phyloP scores from a whole-genome alignment of 2,329 filamentous ascomycete genomes.

The Fusarium continuum region DNA sequence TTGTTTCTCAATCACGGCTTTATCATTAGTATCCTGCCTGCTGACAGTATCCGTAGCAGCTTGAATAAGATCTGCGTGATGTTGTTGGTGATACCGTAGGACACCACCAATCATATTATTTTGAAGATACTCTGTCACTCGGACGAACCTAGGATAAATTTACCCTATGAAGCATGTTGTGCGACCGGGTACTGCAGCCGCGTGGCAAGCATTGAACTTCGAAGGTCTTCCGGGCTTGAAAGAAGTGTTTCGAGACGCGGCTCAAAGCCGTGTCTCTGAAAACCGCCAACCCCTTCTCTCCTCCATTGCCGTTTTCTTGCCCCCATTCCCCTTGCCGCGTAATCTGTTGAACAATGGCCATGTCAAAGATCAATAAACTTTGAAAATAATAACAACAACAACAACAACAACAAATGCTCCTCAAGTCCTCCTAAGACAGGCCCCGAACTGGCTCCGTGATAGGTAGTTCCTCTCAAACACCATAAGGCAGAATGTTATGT shows the following conservation, averaged over 20 bases:
- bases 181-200: too few relatives aligned
- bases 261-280: constrained; percentile 10
- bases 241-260: not conserved
- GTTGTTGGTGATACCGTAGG: too few relatives aligned
- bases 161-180: too few relatives aligned
- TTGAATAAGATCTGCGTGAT: too few relatives aligned
- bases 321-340: constrained; percentile 25
- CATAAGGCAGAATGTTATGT: too few relatives aligned
- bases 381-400: not conserved
- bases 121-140: too few relatives aligned
- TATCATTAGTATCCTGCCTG: too few relatives aligned
- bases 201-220: not conserved
- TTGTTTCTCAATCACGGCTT: not conserved
- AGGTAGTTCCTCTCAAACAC: too few relatives aligned
- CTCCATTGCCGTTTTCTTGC: constrained; percentile 8
- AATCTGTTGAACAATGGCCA: not conserved
- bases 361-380: not conserved
- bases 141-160: not conserved
- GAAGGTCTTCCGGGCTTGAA: not conserved
- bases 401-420: not conserved
- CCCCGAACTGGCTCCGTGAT: too few relatives aligned
- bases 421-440: too few relatives aligned
- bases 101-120: too few relatives aligned
- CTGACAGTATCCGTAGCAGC: too few relatives aligned
- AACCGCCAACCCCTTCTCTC: constrained; percentile 3